Conservation (phyloP, 768 basidiomycete species). For the Lactarius trivialis region DNA sequence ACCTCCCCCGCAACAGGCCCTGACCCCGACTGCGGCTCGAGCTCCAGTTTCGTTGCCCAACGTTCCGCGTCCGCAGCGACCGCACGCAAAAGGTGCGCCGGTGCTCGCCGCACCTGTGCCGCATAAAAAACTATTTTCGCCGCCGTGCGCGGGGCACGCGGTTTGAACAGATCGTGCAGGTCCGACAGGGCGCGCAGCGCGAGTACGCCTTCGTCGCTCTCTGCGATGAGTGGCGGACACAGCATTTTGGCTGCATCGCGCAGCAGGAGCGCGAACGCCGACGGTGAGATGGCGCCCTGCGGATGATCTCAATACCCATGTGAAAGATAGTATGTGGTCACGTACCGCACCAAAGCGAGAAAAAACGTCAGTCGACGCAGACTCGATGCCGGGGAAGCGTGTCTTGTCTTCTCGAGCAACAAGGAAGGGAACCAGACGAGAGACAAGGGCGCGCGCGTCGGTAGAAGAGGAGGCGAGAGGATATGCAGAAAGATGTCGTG, state of each 20-base stretch:
- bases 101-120: slow-evolving; percentile 38
- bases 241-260: slow-evolving; percentile 49
- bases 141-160: slow-evolving; percentile 31
- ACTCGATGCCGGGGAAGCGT: slow-evolving; percentile 44
- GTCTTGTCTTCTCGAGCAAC: slow-evolving; percentile 50
- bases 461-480: slow-evolving; percentile 44
- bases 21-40: not conserved
- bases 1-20: not conserved
- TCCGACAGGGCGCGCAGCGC: slow-evolving; percentile 45
- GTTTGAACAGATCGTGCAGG: slow-evolving; percentile 33
- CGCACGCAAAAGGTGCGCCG: not conserved
- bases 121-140: slow-evolving; percentile 69
- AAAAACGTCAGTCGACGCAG: slow-evolving; percentile 57
- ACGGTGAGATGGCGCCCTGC: slow-evolving; percentile 31
- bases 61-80: slow-evolving; percentile 9
- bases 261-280: slow-evolving; percentile 47
- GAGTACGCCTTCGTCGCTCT: slow-evolving; percentile 17
- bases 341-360: slow-evolving; percentile 55
- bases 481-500: slow-evolving; percentile 54
- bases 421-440: slow-evolving; percentile 58
- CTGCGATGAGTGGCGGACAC: slow-evolving; percentile 37
- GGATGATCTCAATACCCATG: not conserved
- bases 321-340: not conserved
- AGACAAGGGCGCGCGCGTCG: slow-evolving; percentile 41
- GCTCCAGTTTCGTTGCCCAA: slow-evolving; percentile 9